These are phyloP conservation scores for Chaetothyriales sp. DNA, from an alignment of 2,329 filamentous ascomycete genomes.

Conservation along the genomic window DNA sequence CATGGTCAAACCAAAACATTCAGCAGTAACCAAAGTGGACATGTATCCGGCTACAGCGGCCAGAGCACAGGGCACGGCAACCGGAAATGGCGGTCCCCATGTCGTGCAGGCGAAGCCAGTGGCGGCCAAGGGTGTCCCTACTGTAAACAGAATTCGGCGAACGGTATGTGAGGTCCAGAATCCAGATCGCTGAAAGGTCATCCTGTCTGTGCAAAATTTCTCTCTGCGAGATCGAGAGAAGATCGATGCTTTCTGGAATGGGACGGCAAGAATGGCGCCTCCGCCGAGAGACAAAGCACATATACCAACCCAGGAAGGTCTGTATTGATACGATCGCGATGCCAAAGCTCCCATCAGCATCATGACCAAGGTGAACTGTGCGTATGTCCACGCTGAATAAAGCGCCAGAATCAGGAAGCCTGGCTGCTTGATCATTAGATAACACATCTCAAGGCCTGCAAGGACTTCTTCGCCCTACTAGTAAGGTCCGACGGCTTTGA, in stretches of 20 bases:
- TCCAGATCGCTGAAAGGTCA: slow-evolving; percentile 50
- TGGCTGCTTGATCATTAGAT: slow-evolving; percentile 59
- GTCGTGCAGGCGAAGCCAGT: slow-evolving; percentile 56
- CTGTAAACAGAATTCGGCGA: slow-evolving; percentile 53
- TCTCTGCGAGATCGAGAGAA: slow-evolving; percentile 53
- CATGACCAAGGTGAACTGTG: slow-evolving; percentile 59
- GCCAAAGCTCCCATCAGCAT: slow-evolving; percentile 58
- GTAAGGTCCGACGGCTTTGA: slow-evolving; percentile 54
- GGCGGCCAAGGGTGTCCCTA: slow-evolving; percentile 52
- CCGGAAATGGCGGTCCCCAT: slow-evolving; percentile 45
- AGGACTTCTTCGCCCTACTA: slow-evolving; percentile 68
- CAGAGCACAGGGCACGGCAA: slow-evolving; percentile 52
- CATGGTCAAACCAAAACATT: slow-evolving; percentile 67
- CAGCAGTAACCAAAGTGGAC: slow-evolving; percentile 58
- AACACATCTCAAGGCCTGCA: slow-evolving; percentile 52
- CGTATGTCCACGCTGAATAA: slow-evolving; percentile 69
- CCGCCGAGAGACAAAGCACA: slow-evolving; percentile 53
- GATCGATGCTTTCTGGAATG: slow-evolving; percentile 57
- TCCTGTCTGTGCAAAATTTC: slow-evolving; percentile 49
- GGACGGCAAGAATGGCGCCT: slow-evolving; percentile 55
- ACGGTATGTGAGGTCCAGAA: slow-evolving; percentile 61
- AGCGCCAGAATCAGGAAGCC: slow-evolving; percentile 58
- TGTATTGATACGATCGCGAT: slow-evolving; percentile 53
- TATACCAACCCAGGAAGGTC: slow-evolving; percentile 52
- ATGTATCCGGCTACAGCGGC: slow-evolving; percentile 55